Conservation (phyloP, 768 basidiomycete species). For the Pulveroboletus sp. region DNA sequence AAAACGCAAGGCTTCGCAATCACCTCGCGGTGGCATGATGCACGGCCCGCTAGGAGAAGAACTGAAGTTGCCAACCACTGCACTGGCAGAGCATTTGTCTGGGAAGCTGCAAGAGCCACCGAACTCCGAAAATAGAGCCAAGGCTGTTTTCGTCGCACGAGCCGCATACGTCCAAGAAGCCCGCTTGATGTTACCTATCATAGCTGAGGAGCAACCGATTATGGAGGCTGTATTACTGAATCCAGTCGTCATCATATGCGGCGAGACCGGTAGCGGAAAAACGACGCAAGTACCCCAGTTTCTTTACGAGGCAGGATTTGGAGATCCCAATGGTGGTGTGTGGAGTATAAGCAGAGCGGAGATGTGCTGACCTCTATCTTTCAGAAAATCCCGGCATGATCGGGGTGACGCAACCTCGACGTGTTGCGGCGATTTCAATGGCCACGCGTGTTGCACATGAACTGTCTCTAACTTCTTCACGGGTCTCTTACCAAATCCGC, state of each 20-base stretch:
- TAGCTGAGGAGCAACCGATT: slow-evolving; percentile 90
- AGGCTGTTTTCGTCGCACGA: slow-evolving; percentile 55
- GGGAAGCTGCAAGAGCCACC: slow-evolving; percentile 2
- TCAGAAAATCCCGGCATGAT: slow-evolving; percentile 97
- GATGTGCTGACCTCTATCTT: slow-evolving; percentile 3
- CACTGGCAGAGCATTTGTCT: slow-evolving; percentile 49
- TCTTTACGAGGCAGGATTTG: slow-evolving; percentile 96
- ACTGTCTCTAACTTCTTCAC: slow-evolving; percentile 74
- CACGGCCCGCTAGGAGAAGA: slow-evolving; percentile 81
- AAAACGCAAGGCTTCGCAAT: slow-evolving; percentile 43
- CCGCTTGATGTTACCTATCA: slow-evolving; percentile 79
- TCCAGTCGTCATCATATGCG: slow-evolving; percentile 66
- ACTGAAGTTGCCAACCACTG: slow-evolving; percentile 60
- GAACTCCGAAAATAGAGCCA: slow-evolving; percentile 27
- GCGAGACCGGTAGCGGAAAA: slow-evolving; percentile 98
- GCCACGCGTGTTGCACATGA: slow-evolving; percentile 91
- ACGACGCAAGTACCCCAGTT: slow-evolving; percentile 99
- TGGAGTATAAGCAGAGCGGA: slow-evolving; percentile 13
- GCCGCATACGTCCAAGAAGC: slow-evolving; percentile 70
- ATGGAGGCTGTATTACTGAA: slow-evolving; percentile 89
- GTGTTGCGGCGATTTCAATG: slow-evolving; percentile 97
- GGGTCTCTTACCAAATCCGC: slow-evolving; percentile 94
- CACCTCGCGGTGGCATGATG: slow-evolving; percentile 39
- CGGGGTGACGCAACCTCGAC: slow-evolving; percentile 93
- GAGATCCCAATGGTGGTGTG: slow-evolving; percentile 72